Conservation (phyloP, 2,329 filamentous ascomycete genomes). For the Sclerotinia minor region DNA sequence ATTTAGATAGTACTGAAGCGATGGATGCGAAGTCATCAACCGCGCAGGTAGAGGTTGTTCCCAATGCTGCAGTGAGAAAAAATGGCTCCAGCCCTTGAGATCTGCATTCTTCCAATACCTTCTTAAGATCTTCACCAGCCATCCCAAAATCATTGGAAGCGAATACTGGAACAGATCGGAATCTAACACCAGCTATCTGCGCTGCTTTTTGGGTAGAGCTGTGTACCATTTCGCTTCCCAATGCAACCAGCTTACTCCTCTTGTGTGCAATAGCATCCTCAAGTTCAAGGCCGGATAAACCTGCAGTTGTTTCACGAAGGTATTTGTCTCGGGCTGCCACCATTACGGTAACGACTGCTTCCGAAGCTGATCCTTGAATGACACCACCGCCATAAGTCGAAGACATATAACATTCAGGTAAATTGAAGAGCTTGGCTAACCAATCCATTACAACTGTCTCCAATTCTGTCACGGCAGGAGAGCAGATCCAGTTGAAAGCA, state of each 20-base stretch:
- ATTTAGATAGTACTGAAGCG: slow-evolving; percentile 41
- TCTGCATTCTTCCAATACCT: slow-evolving; percentile 64
- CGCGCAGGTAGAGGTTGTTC: slow-evolving; percentile 85
- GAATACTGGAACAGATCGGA: slow-evolving; percentile 64
- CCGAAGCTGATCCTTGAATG: slow-evolving; percentile 89
- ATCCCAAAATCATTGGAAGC: slow-evolving; percentile 68
- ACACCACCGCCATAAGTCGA: slow-evolving; percentile 78
- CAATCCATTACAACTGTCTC: slow-evolving; percentile 94
- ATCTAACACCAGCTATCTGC: slow-evolving; percentile 81
- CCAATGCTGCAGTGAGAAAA: slow-evolving; percentile 79
- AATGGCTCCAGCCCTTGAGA: slow-evolving; percentile 77
- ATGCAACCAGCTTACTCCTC: slow-evolving; percentile 71
- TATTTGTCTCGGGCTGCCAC: slow-evolving; percentile 83
- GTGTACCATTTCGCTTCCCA: slow-evolving; percentile 79
- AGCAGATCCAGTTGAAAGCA: slow-evolving; percentile 97
- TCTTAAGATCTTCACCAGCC: slow-evolving; percentile 62
- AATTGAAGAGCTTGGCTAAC: slow-evolving; percentile 72
- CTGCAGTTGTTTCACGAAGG: slow-evolving; percentile 59
- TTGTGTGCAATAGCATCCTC: slow-evolving; percentile 70
- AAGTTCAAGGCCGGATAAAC: slow-evolving; percentile 55
- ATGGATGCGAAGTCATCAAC: slow-evolving; percentile 69
- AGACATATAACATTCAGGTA: slow-evolving; percentile 74
- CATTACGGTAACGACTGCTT: slow-evolving; percentile 83
- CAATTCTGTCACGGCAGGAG: slow-evolving; percentile 86
- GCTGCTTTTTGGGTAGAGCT: slow-evolving; percentile 86